Conservation (phyloP, 2,329 filamentous ascomycete species). For the Hypoxylon sp. region DNA sequence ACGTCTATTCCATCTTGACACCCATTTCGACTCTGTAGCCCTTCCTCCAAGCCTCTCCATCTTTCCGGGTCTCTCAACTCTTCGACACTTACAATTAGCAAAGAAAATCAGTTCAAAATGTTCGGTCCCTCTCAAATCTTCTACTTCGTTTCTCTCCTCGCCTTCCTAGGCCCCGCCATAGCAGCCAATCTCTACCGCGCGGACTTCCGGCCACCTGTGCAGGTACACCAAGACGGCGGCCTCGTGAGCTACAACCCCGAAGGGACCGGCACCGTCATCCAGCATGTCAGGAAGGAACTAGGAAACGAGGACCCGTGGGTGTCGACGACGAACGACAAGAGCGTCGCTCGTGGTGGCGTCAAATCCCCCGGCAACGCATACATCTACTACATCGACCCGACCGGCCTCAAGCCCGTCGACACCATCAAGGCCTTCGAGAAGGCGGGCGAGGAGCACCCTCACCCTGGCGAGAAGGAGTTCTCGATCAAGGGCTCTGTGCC, state of each 20-base stretch:
- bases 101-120: background rate
- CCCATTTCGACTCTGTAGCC: background rate
- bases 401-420: background rate
- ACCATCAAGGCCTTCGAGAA: background rate
- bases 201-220: background rate
- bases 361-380: background rate
- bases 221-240: background rate
- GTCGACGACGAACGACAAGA: background rate
- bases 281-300: background rate
- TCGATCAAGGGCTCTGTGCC: background rate
- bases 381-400: conserved; percentile 1
- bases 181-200: background rate
- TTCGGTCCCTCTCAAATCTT: background rate
- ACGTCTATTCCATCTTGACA: conserved; percentile 1
- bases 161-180: background rate
- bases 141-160: background rate
- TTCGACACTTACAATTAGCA: background rate
- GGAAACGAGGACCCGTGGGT: conserved; percentile 1
- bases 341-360: background rate
- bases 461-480: background rate
- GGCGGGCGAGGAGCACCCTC: background rate
- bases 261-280: background rate
- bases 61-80: background rate
- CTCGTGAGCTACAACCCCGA: background rate
- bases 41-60: background rate